Evolutionary conservation across 1,139 yeast genomes (phyloP).

Genomic region (Candida neerlandica): DNA sequence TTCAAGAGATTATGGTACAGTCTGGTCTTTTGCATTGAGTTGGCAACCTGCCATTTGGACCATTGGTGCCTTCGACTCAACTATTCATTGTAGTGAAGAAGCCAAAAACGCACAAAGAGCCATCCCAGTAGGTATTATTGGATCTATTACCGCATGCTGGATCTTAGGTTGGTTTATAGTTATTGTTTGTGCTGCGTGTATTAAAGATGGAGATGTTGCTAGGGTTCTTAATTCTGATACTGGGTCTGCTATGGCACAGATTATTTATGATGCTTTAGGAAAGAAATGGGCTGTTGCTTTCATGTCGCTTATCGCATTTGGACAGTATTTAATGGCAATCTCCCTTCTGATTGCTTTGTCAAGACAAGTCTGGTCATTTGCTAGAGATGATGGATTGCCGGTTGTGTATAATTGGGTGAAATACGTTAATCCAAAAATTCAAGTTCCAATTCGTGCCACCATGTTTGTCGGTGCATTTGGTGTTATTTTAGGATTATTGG

Average conservation of each 20-base stretch:
- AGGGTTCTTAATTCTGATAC: slow-evolving; percentile 44
- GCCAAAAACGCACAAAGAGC: slow-evolving; percentile 65
- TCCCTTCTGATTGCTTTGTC: slow-evolving; percentile 39
- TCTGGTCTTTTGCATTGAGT: slow-evolving; percentile 65
- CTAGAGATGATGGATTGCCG: slow-evolving; percentile 47
- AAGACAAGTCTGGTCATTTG: slow-evolving; percentile 43
- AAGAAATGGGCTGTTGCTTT: slow-evolving; percentile 70
- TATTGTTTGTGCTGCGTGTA: slow-evolving; percentile 57
- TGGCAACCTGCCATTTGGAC: slow-evolving; percentile 73
- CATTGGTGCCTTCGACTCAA: slow-evolving; percentile 69
- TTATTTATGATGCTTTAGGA: slow-evolving; percentile 66
- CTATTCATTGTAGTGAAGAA: slow-evolving; percentile 75
- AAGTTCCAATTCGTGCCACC: slow-evolving; percentile 68
- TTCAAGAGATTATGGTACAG: slow-evolving; percentile 59
- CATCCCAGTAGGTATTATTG: slow-evolving; percentile 62
- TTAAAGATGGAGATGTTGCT: slow-evolving; percentile 50
- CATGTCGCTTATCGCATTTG: slow-evolving; percentile 59
- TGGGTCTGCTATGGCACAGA: slow-evolving; percentile 67
- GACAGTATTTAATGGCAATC: slow-evolving; percentile 67
- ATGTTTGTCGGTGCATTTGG: slow-evolving; percentile 52
- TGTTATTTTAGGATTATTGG: slow-evolving; percentile 56
- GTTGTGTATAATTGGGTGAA: slow-evolving; percentile 46
- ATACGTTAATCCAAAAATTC: slow-evolving; percentile 51
- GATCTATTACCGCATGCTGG: slow-evolving; percentile 57
- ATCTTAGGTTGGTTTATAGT: slow-evolving; percentile 60